Conservation (phyloP, 352 stramenopile genomes). For the Globisporangium lucens region DNA sequence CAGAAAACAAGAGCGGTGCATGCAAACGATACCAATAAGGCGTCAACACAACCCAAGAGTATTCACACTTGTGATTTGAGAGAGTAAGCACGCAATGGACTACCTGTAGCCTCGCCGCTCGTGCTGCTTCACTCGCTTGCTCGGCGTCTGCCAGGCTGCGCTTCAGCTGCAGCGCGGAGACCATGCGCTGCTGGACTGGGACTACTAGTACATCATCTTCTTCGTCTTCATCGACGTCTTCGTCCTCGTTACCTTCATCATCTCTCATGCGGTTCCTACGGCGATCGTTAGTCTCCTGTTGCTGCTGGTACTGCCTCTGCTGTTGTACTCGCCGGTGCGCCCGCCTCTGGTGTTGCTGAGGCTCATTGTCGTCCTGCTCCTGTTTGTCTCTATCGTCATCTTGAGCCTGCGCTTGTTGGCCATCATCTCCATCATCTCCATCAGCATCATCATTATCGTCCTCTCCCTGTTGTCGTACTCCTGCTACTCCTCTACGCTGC, state of each 20-base stretch:
- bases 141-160: conserved; percentile 43
- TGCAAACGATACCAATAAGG: background rate
- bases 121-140: conserved; percentile 28
- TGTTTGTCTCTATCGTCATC: background rate
- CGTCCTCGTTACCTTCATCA: background rate
- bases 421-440: too few species aligned
- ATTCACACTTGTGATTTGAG: background rate
- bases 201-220: conserved; percentile 8
- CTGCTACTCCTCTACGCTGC: background rate
- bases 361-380: background rate
- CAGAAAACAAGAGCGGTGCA: background rate
- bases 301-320: background rate
- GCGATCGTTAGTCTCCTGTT: background rate
- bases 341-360: background rate
- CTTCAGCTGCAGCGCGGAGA: conserved; percentile 40
- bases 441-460: background rate
- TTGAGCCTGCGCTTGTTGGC: background rate
- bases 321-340: conserved; percentile 15
- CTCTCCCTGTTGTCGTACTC: background rate
- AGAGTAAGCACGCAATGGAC: background rate
- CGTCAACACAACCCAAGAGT: background rate
- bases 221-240: conserved; percentile 7
- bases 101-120: conserved; percentile 37
- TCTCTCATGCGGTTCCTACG: background rate
- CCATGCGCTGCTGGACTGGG: conserved; percentile 17